Evolutionary conservation across 768 basidiomycete species (phyloP), one percentile per base, ranked within the genome.

Genomic region (Daedaleopsis nitida): DNA sequence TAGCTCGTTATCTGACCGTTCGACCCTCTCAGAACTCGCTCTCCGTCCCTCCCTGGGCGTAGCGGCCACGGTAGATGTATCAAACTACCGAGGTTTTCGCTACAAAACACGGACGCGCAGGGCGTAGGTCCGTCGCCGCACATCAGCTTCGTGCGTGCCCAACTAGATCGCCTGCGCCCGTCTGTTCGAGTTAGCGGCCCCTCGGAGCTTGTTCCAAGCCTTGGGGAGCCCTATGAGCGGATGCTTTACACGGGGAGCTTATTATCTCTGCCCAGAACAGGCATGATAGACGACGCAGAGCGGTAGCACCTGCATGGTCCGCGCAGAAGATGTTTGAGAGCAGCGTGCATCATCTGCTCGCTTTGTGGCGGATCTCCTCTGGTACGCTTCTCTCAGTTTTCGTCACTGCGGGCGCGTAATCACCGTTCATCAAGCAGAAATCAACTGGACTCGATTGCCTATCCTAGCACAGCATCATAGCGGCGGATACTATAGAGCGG

Each of bases 1-100:
- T n/a, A 21, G 50, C 39, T 12, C 52, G 52, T 62, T 62, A 62
- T 58, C 57, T 53, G 56, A 35, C 57, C 48, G 47, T 34, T 57
- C 9, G n/a, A 23, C 14, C 38, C 51, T 48, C 19, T 55, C 23
- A 32, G 27, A 32, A 32, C 23, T 27, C 45, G 13, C 51, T 37
- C 21, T n/a, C 47, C 39, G 51, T 19, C 19, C 39, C 14, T 34
- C 42, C 35, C 38, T 54, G 52, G 34, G 14, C 32, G 60, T 34
- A 21, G 44, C 21, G 37, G 13, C 24, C n/a, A 49, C 50, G 50
- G 54, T 6, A 23, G 54, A 52, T 58, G 57, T 48, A 44, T 58
- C 56, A 58, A 52, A 55, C 57, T 58, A 57, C 60, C 60, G 60
- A 62, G 51, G 55, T 62, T 62, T 47, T 54, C 42, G 52, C 57